Evolutionary conservation across 257 asterid species (phyloP).

Genomic region (Solanum corneliomulleri): DNA sequence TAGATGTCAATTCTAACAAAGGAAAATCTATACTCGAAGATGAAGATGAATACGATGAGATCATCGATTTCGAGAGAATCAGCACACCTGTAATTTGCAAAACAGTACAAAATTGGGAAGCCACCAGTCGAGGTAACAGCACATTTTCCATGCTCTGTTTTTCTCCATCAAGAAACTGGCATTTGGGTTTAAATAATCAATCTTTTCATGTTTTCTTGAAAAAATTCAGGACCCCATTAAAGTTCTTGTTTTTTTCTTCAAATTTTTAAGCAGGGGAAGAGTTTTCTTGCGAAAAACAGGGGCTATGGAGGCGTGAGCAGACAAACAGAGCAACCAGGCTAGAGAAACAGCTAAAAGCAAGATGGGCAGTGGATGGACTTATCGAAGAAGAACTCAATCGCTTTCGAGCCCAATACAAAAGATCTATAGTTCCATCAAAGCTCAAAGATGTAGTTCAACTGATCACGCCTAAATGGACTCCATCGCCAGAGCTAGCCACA

Average conservation of each 20-base stretch:
- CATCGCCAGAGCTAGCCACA: constrained; percentile 58
- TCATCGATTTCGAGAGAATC: constrained; percentile 3
- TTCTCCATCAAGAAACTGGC: not conserved
- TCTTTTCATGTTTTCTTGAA: not conserved
- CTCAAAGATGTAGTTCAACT: constrained; percentile 46
- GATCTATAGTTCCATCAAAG: constrained; percentile 30
- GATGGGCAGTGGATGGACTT: constrained; percentile 53
- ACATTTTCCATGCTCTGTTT: not conserved
- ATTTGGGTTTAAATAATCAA: not conserved
- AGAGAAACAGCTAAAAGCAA: constrained; percentile 61
- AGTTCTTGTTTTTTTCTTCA: not conserved
- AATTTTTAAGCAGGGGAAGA: constrained; percentile 28
- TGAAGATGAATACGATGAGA: not conserved
- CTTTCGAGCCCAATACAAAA: constrained; percentile 37
- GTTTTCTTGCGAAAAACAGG: constrained; percentile 30
- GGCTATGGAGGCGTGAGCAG: constrained; percentile 64
- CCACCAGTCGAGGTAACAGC: constrained; percentile 33
- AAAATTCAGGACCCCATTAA: not conserved
- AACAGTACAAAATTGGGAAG: constrained; percentile 19
- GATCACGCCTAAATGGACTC: constrained; percentile 57
- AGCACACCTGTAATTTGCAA: constrained; percentile 30
- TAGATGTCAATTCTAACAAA: not conserved
- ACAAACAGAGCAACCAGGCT: constrained; percentile 51
- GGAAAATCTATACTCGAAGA: not conserved
- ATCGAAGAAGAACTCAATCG: constrained; percentile 49